Percentiles rank a stretch among this genome's conserved stretches.
These are phyloP conservation scores for Fulvia fulva DNA, from an alignment of 2,329 filamentous ascomycete species.

Conservation along the genomic window DNA sequence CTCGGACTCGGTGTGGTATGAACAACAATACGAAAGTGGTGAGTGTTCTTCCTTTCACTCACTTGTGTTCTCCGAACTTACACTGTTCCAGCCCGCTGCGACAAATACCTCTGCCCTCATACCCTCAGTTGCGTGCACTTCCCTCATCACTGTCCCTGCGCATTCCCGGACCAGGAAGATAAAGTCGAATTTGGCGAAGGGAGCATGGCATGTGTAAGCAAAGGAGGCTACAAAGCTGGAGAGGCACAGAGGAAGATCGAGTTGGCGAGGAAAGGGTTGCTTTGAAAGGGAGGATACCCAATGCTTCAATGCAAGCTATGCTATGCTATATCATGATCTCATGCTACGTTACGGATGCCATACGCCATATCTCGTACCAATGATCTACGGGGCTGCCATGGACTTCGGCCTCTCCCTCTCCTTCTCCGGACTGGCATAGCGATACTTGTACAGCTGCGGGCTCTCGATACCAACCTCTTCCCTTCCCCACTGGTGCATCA, in stretches of 20 bases:
- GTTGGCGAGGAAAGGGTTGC: conserved; percentile 70
- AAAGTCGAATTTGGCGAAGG: conserved; percentile 70
- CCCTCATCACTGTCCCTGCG: conserved; percentile 94
- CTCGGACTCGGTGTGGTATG: conserved; percentile 80
- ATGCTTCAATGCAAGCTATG: neutral
- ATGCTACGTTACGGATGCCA: neutral
- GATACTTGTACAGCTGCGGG: conserved; percentile 35
- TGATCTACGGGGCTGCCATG: neutral
- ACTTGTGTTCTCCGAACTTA: neutral
- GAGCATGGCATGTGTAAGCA: conserved; percentile 68
- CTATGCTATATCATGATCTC: neutral
- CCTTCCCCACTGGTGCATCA: conserved; percentile 81
- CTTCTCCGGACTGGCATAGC: conserved; percentile 20
- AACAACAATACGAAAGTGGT: conserved; percentile 66
- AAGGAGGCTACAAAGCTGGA: conserved; percentile 67
- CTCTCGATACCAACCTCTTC: conserved; percentile 33
- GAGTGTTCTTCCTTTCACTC: conserved; percentile 15
- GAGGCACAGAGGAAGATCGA: conserved; percentile 74
- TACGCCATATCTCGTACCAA: neutral
- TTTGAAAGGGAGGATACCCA: conserved; percentile 44
- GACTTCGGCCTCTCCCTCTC: conserved; percentile 4
- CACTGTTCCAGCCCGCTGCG: conserved; percentile 65
- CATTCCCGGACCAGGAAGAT: conserved; percentile 64
- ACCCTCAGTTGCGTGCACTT: conserved; percentile 94
- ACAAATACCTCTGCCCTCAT: conserved; percentile 90